These are phyloP conservation scores for Prunus yedoensis DNA, from an alignment of 331 rosid genomes.

Conservation along the genomic window DNA sequence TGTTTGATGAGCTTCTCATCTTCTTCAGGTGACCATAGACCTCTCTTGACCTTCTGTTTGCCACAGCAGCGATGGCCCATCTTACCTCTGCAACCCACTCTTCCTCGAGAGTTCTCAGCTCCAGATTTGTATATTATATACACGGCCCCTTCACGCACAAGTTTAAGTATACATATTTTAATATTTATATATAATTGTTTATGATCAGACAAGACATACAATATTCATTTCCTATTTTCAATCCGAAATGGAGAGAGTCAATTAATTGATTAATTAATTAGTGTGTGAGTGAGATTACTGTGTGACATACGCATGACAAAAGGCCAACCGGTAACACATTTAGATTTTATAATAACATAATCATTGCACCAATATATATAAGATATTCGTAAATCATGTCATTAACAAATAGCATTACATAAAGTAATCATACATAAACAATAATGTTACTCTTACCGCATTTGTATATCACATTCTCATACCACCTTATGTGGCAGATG, in stretches of 20 bases:
- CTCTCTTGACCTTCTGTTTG: conserved; percentile 76
- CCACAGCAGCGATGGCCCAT: conserved; percentile 72
- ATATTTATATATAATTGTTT: not conserved
- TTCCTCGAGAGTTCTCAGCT: conserved; percentile 22
- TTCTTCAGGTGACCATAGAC: conserved; percentile 92
- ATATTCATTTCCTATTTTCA: not conserved
- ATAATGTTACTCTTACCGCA: too few species aligned
- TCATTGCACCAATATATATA: too few species aligned
- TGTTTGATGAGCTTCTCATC: conserved; percentile 63
- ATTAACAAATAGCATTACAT: too few species aligned
- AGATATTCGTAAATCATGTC: too few species aligned
- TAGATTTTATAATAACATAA: too few species aligned
- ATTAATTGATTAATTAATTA: not conserved
- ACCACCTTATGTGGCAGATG: too few species aligned
- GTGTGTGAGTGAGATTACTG: not conserved
- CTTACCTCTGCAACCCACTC: not conserved
- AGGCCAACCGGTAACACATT: too few species aligned
- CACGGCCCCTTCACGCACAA: conserved; percentile 21
- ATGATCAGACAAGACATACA: not conserved
- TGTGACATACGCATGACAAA: conserved; percentile 17
- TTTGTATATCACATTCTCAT: too few species aligned
- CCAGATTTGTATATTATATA: conserved; percentile 23
- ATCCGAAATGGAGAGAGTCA: not conserved
- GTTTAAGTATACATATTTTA: not conserved
- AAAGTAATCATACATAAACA: too few species aligned